A percentile compares a stretch with the other conserved stretches of the same genome.
phyloP scores from a whole-genome alignment of 345 rosid genomes.

The Dovyalis caffra region DNA sequence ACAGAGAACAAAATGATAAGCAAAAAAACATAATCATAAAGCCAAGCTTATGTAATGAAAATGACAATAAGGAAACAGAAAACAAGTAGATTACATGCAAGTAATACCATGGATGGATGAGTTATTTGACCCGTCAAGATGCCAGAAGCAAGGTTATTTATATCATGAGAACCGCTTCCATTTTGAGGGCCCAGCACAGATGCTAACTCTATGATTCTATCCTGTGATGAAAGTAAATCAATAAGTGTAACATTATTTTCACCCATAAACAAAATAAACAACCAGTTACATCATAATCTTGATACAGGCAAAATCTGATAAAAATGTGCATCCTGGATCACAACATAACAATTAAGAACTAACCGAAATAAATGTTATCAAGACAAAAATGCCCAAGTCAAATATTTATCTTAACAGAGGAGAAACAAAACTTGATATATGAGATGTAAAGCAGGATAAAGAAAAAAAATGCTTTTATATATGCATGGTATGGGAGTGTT shows the following conservation, averaged over 20 bases:
- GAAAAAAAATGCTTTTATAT: neutral
- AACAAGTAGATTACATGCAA: slow-evolving; percentile 35
- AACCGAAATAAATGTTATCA: neutral
- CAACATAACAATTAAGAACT: neutral
- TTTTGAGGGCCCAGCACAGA: slow-evolving; percentile 35
- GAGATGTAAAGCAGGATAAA: neutral
- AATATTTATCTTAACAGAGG: no score
- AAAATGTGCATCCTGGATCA: neutral
- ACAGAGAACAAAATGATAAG: neutral
- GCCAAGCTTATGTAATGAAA: slow-evolving; percentile 6
- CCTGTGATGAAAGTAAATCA: slow-evolving; percentile 42
- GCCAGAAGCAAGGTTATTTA: slow-evolving; percentile 25
- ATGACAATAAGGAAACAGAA: slow-evolving; percentile 12
- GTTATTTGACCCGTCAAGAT: slow-evolving; percentile 33
- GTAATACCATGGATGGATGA: slow-evolving; percentile 46
- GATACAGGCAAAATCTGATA: neutral
- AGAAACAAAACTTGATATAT: no score
- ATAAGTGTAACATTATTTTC: neutral
- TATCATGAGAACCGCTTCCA: slow-evolving; percentile 40
- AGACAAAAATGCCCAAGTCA: neutral
- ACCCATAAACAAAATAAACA: neutral
- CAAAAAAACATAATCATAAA: neutral
- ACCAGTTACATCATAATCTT: no score
- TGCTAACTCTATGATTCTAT: slow-evolving; percentile 59
- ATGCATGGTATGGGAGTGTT: neutral